Base-by-base conservation (phyloP, 2,329 filamentous ascomycete species). In the Aureobasidium sp. region DNA sequence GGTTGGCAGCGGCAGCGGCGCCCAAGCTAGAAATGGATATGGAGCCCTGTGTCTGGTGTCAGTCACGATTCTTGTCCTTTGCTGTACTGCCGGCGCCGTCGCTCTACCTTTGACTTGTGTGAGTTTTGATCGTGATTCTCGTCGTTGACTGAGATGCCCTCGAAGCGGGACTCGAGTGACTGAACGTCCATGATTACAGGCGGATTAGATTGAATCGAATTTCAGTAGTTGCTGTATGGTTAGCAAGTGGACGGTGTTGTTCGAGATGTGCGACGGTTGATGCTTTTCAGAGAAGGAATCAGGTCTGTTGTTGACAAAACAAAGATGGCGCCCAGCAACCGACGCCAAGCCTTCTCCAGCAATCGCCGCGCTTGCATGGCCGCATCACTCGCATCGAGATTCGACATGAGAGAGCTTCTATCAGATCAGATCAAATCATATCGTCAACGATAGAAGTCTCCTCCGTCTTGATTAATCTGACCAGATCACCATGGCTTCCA, bases 71-170 rank as follows among this genome's bases (percentile, higher is more conserved):
- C 14, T 20, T 31, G 15, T 15, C 25, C 17, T 15, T 8, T 15
- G 2, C 12, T 27, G 11, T 34, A 20, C 59, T 42, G 47, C 14
- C 15, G 4, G 39, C 59, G 41, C 34, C 34, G 7, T 11, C 20
- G 20, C 66, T 72, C 62, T 79, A 93, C 91, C 86, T 96, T 96
- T 65, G 84, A 76, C 77, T 95, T 96, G 67, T 84, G 80, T 77
- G 76, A 65, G 36, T 79, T 76, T 63, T 90, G 72, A 62, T 78
- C 76, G 62, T 78, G 87, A 72, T 93, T 95, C 76, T 96, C 92
- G 72, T 97, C 92, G 69, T 89, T 88, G 65, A 97, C 90, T 22
- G 89, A 88, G 78, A 97, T 84, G 75, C 87, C 87, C 85, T 96
- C 91, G 72, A 97, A 90, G 70, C 90, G 89, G 76, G 89, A 81